Conservation (phyloP, 2,329 filamentous ascomycete species). For the Colletotrichum higginsianum region DNA sequence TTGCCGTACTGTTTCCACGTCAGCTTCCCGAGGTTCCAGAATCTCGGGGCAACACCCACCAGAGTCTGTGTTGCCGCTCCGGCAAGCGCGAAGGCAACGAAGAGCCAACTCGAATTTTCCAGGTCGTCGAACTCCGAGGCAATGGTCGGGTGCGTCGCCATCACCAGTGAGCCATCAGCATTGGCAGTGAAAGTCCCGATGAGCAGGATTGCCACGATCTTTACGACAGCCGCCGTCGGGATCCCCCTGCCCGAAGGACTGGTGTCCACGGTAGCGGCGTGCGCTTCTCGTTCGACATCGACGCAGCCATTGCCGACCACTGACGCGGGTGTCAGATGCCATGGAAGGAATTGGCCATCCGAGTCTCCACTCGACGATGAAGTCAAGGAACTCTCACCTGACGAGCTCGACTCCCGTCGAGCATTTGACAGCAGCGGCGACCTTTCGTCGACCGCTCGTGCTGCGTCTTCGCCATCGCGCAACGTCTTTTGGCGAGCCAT, state of each 20-base stretch:
- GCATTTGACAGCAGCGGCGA: constrained; percentile 27
- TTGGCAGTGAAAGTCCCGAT: constrained; percentile 74
- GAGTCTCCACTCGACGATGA: constrained; percentile 37
- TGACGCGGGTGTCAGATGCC: constrained; percentile 36
- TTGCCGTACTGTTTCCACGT: constrained; percentile 62
- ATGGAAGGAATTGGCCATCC: constrained; percentile 35
- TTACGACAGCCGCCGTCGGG: constrained; percentile 38
- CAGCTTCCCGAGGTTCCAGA: neutral
- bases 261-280: constrained; percentile 5
- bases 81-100: constrained; percentile 51
- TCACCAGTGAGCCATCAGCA: constrained; percentile 74
- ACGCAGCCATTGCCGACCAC: constrained; percentile 19
- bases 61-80: constrained; percentile 54
- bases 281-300: constrained; percentile 34
- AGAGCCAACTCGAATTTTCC: constrained; percentile 67
- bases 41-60: constrained; percentile 51
- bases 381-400: constrained; percentile 38
- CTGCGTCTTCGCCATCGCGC: constrained; percentile 2
- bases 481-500: constrained; percentile 29
- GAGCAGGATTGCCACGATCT: constrained; percentile 46
- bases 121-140: constrained; percentile 73
- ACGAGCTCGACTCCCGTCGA: constrained; percentile 36
- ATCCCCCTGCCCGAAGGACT: neutral
- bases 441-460: constrained; percentile 16
- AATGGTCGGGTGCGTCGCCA: constrained; percentile 76